Percentiles rank a stretch among this genome's conserved stretches.
These are phyloP conservation scores for Phytophthora europaea DNA, from an alignment of 352 stramenopile species.

Conservation along the genomic window DNA sequence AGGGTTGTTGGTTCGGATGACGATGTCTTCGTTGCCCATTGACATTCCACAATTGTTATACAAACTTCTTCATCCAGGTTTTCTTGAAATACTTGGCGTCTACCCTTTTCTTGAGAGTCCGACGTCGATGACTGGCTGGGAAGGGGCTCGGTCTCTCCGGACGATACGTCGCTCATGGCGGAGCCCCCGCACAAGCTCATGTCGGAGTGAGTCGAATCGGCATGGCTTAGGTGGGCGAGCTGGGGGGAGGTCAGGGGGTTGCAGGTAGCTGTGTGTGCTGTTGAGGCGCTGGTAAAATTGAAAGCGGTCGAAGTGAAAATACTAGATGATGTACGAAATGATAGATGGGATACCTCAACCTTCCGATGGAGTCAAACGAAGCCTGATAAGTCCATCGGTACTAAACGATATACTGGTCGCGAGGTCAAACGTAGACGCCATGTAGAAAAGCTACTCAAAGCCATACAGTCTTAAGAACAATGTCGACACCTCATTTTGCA, in stretches of 20 bases:
- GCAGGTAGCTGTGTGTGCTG: neutral
- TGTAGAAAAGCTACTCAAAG: too few species aligned
- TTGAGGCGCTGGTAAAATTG: neutral
- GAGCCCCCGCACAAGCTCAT: neutral
- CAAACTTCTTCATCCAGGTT: conserved; percentile 11
- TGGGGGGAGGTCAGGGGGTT: too few species aligned
- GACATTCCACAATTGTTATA: neutral
- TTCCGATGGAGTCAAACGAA: too few species aligned
- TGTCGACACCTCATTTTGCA: conserved; percentile 27
- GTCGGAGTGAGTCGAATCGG: neutral
- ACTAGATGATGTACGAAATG: neutral
- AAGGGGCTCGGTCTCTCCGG: neutral
- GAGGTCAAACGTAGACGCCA: too few species aligned
- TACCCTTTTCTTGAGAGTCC: neutral
- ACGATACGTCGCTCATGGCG: neutral
- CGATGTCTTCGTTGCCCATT: neutral
- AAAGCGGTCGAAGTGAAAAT: neutral
- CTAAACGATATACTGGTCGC: too few species aligned
- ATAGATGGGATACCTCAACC: neutral
- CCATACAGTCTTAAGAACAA: too few species aligned
- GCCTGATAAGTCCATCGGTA: too few species aligned
- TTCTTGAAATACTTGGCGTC: conserved; percentile 5
- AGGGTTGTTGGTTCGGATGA: neutral
- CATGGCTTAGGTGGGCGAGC: neutral
- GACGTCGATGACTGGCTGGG: neutral